Conservation (phyloP, 148 eudicot genomes). For the Spergularia bocconei region DNA sequence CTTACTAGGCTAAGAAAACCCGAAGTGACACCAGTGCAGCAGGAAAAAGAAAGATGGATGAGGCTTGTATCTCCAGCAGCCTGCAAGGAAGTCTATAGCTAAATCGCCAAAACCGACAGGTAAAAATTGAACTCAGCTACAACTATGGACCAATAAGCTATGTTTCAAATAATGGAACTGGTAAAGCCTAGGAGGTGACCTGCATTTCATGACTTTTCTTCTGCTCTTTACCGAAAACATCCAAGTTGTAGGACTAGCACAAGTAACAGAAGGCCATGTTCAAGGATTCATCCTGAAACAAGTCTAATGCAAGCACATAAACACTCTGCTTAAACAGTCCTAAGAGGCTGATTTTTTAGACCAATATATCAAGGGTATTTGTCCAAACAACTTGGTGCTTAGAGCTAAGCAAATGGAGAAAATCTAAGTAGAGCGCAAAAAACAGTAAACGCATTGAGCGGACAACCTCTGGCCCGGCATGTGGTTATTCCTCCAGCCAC, state of each 20-base stretch:
- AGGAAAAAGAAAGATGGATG: background rate
- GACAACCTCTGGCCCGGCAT: no score
- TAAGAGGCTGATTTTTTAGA: background rate
- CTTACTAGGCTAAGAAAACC: background rate
- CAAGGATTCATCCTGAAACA: background rate
- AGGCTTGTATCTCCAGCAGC: background rate
- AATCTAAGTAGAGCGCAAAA: no score
- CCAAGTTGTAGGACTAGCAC: background rate
- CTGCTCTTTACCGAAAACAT: background rate
- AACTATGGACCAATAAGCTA: background rate
- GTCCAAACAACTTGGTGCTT: no score
- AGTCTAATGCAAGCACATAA: background rate
- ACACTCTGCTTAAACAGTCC: background rate
- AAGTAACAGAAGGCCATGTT: background rate
- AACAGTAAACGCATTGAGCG: no score
- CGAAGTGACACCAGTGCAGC: background rate
- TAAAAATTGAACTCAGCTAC: background rate
- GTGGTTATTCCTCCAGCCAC: no score
- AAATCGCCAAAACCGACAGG: background rate
- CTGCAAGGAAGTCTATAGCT: background rate
- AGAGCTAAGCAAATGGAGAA: no score
- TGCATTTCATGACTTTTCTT: background rate
- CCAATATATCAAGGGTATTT: no score
- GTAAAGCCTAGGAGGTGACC: background rate
- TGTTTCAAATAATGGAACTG: background rate